Conservation (phyloP, 306 rosid genomes). For the Ochetophila trinervis region DNA sequence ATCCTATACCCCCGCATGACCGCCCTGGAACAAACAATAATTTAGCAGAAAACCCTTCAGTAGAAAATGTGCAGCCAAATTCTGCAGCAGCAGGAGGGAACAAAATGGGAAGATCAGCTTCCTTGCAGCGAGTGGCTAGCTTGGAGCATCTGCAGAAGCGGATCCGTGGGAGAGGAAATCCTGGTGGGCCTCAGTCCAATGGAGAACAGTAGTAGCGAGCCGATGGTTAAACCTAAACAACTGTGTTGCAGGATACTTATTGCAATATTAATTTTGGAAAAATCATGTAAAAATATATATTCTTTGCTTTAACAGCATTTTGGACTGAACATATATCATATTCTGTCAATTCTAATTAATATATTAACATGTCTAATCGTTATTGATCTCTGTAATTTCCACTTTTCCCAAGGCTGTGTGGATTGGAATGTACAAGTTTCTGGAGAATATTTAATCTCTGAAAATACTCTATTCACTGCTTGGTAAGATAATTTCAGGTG, state of each 20-base stretch:
- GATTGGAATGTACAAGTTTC: too few relatives aligned
- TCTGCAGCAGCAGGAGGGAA: slow-evolving; percentile 39
- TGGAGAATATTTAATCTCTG: too few relatives aligned
- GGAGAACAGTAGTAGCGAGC: slow-evolving; percentile 42
- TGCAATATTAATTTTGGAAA: slow-evolving; percentile 18
- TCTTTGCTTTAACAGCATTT: slow-evolving; percentile 31
- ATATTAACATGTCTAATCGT: background rate
- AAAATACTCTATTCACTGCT: too few relatives aligned
- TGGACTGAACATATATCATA: slow-evolving; percentile 20
- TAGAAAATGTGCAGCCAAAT: slow-evolving; percentile 46
- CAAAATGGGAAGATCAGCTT: slow-evolving; percentile 49
- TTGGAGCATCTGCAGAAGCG: slow-evolving; percentile 94
- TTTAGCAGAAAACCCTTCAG: slow-evolving; percentile 40
- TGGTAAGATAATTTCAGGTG: too few relatives aligned
- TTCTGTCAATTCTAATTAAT: background rate
- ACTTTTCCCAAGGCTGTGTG: too few relatives aligned
- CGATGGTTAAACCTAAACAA: too few relatives aligned
- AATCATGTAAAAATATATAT: slow-evolving; percentile 22
- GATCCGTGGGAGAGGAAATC: slow-evolving; percentile 50
- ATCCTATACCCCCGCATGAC: slow-evolving; percentile 38
- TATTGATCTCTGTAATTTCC: background rate
- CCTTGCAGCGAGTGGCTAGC: slow-evolving; percentile 86
- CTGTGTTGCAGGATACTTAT: background rate
- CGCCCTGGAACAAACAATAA: slow-evolving; percentile 38
- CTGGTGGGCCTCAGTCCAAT: slow-evolving; percentile 35